phyloP scores from a whole-genome alignment of 257 asterid species.

The Capsicum pubescens region DNA sequence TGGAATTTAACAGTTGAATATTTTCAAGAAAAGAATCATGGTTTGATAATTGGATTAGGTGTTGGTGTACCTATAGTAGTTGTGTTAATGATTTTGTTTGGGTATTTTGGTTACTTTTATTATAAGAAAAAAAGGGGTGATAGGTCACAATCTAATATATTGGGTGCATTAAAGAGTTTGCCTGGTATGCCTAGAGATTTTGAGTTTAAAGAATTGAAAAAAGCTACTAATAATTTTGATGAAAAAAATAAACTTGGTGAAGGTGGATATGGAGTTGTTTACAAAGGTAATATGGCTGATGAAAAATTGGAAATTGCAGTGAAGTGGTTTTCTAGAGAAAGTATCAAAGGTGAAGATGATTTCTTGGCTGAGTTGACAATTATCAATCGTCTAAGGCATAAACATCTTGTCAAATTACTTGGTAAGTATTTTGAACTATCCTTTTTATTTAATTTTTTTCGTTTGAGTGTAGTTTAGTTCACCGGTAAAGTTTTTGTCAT shows the following conservation, averaged over 20 bases:
- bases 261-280: constrained; percentile 91
- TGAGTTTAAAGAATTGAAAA: constrained; percentile 63
- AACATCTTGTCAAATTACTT: constrained; percentile 79
- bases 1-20: constrained; percentile 76
- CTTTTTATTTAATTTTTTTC: not conserved
- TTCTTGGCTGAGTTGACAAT: constrained; percentile 89
- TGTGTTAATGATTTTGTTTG: constrained; percentile 42
- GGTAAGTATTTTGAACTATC: constrained; percentile 45
- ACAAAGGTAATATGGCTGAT: constrained; percentile 57
- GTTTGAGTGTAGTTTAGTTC: not conserved
- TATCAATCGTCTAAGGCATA: constrained; percentile 85
- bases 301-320: constrained; percentile 80
- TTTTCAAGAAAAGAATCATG: constrained; percentile 38
- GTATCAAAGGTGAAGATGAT: constrained; percentile 75
- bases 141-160: constrained; percentile 44
- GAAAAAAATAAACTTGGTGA: constrained; percentile 75
- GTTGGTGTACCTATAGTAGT: constrained; percentile 54
- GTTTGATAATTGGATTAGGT: constrained; percentile 44
- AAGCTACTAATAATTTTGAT: constrained; percentile 72
- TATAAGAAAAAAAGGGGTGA: constrained; percentile 40
- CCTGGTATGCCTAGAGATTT: constrained; percentile 86
- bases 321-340: constrained; percentile 78
- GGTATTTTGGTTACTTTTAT: constrained; percentile 39
- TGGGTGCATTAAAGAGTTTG: constrained; percentile 63
- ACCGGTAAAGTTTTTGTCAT: too few species aligned